phyloP scores from a whole-genome alignment of 768 basidiomycete species.

The Neoboletus magnificus region DNA sequence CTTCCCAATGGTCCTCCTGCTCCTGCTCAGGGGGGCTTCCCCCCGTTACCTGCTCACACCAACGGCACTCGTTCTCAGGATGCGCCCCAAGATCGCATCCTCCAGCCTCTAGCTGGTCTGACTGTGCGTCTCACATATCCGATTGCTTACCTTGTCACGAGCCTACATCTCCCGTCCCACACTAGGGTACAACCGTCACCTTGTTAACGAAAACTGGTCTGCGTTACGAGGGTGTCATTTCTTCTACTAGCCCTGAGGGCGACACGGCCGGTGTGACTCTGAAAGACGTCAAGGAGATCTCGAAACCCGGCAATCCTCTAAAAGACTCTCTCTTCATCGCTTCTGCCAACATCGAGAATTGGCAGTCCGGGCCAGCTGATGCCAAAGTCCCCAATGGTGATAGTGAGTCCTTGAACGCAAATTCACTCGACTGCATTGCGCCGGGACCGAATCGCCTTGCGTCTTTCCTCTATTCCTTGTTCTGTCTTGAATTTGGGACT shows the following conservation, averaged over 20 bases:
- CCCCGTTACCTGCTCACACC: constrained; percentile 42
- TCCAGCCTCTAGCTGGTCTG: constrained; percentile 65
- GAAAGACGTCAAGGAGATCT: constrained; percentile 74
- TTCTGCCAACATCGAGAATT: constrained; percentile 68
- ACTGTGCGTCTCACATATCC: constrained; percentile 49
- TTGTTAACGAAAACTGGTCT: constrained; percentile 64
- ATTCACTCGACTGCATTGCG: not conserved
- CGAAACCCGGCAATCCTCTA: constrained; percentile 61
- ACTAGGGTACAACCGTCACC: constrained; percentile 77
- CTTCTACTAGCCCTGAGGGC: constrained; percentile 57
- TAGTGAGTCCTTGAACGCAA: constrained; percentile 44
- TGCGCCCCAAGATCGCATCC: constrained; percentile 52
- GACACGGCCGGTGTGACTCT: constrained; percentile 71
- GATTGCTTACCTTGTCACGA: constrained; percentile 9
- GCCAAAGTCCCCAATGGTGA: constrained; percentile 66
- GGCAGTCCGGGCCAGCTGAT: constrained; percentile 73
- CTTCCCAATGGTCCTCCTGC: constrained; percentile 41
- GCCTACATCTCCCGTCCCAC: constrained; percentile 16
- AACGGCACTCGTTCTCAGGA: constrained; percentile 49
- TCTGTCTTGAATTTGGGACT: constrained; percentile 1
- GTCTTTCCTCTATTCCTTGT: not conserved
- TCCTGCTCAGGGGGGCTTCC: constrained; percentile 37
- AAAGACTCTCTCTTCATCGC: constrained; percentile 70
- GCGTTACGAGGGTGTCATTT: constrained; percentile 73
- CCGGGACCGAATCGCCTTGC: not conserved